Percentiles rank a stretch among this genome's conserved stretches.
These are phyloP conservation scores for Hymenochaete sp. DNA, from an alignment of 1,284 basidiomycete genomes.

Conservation along the genomic window DNA sequence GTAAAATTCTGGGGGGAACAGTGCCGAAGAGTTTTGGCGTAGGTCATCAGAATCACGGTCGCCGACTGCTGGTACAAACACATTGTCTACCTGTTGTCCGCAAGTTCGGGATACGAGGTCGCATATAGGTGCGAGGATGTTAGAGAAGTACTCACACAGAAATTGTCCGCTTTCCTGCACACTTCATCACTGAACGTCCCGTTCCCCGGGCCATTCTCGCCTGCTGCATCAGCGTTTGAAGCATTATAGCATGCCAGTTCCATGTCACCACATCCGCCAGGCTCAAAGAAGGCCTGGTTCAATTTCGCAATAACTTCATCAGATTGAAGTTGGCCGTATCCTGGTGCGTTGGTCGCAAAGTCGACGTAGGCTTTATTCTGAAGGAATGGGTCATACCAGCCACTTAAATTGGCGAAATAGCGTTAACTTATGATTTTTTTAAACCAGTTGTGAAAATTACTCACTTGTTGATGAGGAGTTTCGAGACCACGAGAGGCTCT, in stretches of 20 bases:
- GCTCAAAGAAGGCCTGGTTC: constrained; percentile 38
- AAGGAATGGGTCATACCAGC: constrained; percentile 58
- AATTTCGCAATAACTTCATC: constrained; percentile 37
- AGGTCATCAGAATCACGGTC: constrained; percentile 48
- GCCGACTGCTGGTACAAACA: constrained; percentile 43
- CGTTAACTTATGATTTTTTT: background rate
- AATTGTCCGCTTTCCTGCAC: constrained; percentile 43
- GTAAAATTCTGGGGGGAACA: constrained; percentile 52
- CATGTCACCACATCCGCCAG: constrained; percentile 43
- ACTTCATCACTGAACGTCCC: constrained; percentile 36
- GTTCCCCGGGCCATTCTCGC: constrained; percentile 27
- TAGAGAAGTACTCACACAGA: constrained; percentile 37
- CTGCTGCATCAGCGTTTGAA: constrained; percentile 11
- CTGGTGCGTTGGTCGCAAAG: constrained; percentile 53
- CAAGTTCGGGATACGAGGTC: background rate
- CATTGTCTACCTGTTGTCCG: constrained; percentile 33
- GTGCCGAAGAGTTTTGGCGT: constrained; percentile 42
- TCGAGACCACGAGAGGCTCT: constrained; percentile 33
- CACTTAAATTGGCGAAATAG: constrained; percentile 32
- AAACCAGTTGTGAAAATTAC: background rate
- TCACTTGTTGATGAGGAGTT: constrained; percentile 36
- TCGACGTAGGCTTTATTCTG: constrained; percentile 53
- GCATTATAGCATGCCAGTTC: constrained; percentile 47
- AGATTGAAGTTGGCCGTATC: constrained; percentile 52
- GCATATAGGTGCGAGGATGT: background rate